A percentile compares a stretch with the other conserved stretches of the same genome.
Evolutionary conservation across 2,329 filamentous ascomycete genomes (phyloP).

Genomic region (Cytospora chrysosperma): DNA sequence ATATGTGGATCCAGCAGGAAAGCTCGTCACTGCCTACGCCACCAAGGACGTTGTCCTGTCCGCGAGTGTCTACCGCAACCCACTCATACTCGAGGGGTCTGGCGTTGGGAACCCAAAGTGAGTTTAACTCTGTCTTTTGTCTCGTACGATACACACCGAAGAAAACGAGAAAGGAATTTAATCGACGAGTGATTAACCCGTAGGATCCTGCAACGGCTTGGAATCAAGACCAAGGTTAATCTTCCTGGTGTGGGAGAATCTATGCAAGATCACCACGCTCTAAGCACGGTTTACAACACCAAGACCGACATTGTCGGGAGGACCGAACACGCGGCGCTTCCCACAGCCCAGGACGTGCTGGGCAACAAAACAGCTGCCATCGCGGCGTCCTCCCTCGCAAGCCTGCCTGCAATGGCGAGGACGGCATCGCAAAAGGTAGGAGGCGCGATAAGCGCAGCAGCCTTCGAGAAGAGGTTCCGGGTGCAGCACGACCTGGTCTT

Average conservation of each 20-base stretch:
- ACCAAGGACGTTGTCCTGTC: slow-evolving; percentile 2
- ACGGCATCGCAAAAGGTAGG: not conserved
- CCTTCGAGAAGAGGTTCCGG: not conserved
- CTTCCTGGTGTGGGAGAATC: slow-evolving; percentile 7
- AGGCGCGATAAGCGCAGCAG: not conserved
- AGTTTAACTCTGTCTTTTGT: too few relatives aligned
- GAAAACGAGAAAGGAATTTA: too few relatives aligned
- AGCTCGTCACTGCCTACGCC: not conserved
- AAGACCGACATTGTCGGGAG: not conserved
- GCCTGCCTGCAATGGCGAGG: not conserved
- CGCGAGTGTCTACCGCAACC: not conserved
- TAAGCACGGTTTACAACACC: not conserved
- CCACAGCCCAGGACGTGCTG: not conserved
- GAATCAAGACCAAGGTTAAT: not conserved
- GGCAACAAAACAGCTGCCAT: not conserved
- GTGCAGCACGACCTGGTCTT: slow-evolving; percentile 2
- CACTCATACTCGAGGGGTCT: slow-evolving; percentile 2
- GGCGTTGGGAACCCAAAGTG: slow-evolving; percentile 4
- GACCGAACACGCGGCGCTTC: not conserved
- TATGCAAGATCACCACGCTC: not conserved
- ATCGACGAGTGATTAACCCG: too few relatives aligned
- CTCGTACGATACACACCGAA: too few relatives aligned
- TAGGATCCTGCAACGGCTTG: not conserved
- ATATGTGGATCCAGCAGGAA: not conserved
- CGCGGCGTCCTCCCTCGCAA: not conserved